phyloP scores from a whole-genome alignment of 352 stramenopile genomes.

The Pilasporangium apinafurcum region DNA sequence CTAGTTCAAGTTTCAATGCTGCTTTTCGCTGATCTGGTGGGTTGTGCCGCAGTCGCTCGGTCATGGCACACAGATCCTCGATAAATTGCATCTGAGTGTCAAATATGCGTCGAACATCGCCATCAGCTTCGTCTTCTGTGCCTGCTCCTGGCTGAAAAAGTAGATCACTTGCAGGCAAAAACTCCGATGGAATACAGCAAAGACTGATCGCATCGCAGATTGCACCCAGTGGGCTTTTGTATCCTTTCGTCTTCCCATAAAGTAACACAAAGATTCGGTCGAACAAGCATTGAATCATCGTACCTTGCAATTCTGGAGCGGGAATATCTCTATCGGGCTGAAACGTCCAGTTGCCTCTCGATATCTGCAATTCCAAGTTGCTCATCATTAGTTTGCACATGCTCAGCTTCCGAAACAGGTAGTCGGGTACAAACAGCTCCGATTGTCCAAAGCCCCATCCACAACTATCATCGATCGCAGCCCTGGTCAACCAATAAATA shows the following conservation, averaged over 20 bases:
- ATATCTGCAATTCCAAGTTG: constrained; percentile 81
- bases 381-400: constrained; percentile 79
- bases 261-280: constrained; percentile 48
- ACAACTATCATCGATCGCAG: constrained; percentile 73
- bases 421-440: constrained; percentile 66
- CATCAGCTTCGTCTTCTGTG: constrained; percentile 11
- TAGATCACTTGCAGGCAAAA: constrained; percentile 25
- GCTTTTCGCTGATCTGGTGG: constrained; percentile 54
- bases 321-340: constrained; percentile 55
- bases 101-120: constrained; percentile 43
- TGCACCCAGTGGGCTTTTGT: constrained; percentile 30
- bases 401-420: constrained; percentile 72
- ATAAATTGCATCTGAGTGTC: constrained; percentile 68
- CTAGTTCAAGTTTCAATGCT: constrained; percentile 44
- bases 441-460: constrained; percentile 78
- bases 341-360: constrained; percentile 50
- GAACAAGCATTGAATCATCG: constrained; percentile 64
- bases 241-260: constrained; percentile 17
- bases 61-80: constrained; percentile 66
- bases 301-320: constrained; percentile 43
- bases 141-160: constrained; percentile 20
- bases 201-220: constrained; percentile 51
- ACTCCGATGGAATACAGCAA: constrained; percentile 38
- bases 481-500: constrained; percentile 76
- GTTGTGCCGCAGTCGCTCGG: constrained; percentile 58